phyloP scores from a whole-genome alignment of 495 filamentous ascomycete species.

The Talaromyces wortmannii region DNA sequence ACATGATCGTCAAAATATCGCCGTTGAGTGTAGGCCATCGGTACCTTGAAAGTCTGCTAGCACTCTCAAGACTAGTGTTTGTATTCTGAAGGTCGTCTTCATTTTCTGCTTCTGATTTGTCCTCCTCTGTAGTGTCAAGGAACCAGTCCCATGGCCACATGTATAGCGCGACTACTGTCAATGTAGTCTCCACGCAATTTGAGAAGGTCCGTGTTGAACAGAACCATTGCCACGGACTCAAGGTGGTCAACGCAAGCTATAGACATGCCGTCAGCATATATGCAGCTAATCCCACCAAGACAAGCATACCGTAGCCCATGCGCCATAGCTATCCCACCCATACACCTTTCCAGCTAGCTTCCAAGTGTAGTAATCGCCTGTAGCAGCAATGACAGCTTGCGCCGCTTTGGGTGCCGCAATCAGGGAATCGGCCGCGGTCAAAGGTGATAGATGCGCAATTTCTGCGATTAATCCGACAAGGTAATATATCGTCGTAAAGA shows the following conservation, averaged over 20 bases:
- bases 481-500: slow-evolving; percentile 77
- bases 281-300: not conserved
- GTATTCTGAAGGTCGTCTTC: not conserved
- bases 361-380: slow-evolving; percentile 87
- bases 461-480: slow-evolving; percentile 44
- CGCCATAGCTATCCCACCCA: slow-evolving; percentile 53
- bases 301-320: slow-evolving; percentile 61
- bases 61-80: too few species aligned
- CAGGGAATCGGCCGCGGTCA: slow-evolving; percentile 54
- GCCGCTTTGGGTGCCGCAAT: slow-evolving; percentile 64
- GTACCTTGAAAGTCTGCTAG: slow-evolving; percentile 17
- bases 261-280: not conserved
- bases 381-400: slow-evolving; percentile 72
- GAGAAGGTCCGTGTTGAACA: slow-evolving; percentile 89
- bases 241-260: slow-evolving; percentile 56
- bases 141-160: slow-evolving; percentile 80
- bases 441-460: slow-evolving; percentile 37
- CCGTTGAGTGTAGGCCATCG: slow-evolving; percentile 82
- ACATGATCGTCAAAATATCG: slow-evolving; percentile 78
- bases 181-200: slow-evolving; percentile 83
- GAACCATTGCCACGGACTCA: slow-evolving; percentile 96
- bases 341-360: slow-evolving; percentile 69
- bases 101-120: slow-evolving; percentile 9
- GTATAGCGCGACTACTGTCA: slow-evolving; percentile 74
- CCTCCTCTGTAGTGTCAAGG: slow-evolving; percentile 6